Evolutionary conservation across 2,329 filamentous ascomycete species (phyloP).

Genomic region (Aspergillus sp.): DNA sequence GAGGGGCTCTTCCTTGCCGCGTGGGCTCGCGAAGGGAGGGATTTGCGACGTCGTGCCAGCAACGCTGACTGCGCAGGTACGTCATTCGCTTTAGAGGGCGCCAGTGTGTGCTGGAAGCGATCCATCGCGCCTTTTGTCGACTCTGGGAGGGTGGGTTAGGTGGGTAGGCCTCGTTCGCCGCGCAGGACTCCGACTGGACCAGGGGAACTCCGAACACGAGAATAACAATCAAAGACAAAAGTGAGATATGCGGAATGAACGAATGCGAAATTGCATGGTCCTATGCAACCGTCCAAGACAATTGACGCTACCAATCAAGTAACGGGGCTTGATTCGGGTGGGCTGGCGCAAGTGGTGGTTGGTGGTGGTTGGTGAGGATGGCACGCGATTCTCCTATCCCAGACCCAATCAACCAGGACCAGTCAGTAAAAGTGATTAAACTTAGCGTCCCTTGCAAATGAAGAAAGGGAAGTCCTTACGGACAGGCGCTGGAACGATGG

Average conservation of each 20-base stretch:
- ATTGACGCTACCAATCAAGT: neutral
- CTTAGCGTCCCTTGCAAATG: neutral
- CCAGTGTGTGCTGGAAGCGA: conserved; percentile 17
- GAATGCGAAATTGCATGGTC: neutral
- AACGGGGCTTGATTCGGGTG: neutral
- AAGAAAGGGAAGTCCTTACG: neutral
- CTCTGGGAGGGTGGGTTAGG: conserved; percentile 2
- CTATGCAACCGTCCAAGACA: neutral
- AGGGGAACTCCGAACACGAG: conserved; percentile 25
- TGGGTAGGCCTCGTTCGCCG: conserved; percentile 6
- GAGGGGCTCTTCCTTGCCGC: conserved; percentile 18
- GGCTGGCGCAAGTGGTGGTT: neutral
- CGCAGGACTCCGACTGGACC: conserved; percentile 13
- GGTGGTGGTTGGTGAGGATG: neutral
- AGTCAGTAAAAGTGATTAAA: neutral
- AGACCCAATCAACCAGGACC: neutral
- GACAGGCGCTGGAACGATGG: neutral
- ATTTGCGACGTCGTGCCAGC: conserved; percentile 42
- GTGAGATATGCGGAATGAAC: neutral
- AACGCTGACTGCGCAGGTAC: conserved; percentile 24
- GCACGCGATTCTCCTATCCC: neutral
- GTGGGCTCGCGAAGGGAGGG: conserved; percentile 28
- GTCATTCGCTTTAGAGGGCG: conserved; percentile 14
- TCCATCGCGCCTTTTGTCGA: conserved; percentile 21
- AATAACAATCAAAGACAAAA: neutral